These are phyloP conservation scores for Leccinum ambiguum DNA, from an alignment of 1,284 basidiomycete genomes.

Conservation along the genomic window DNA sequence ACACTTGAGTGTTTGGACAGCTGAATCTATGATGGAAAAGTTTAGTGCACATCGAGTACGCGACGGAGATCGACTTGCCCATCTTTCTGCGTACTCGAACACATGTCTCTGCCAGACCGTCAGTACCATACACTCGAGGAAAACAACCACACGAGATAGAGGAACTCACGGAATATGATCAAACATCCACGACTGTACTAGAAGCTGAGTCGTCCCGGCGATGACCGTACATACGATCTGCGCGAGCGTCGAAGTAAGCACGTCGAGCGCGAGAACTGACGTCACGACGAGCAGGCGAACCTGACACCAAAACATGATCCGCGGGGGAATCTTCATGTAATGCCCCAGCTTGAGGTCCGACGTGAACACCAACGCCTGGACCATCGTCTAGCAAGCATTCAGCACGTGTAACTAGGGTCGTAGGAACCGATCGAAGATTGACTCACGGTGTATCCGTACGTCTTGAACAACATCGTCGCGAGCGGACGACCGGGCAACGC, in stretches of 20 bases:
- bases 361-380: constrained; percentile 43
- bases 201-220: constrained; percentile 40
- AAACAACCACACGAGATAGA: neutral
- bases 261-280: neutral
- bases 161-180: constrained; percentile 27
- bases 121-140: neutral
- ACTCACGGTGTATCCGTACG: constrained; percentile 40
- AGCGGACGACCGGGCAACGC: constrained; percentile 40
- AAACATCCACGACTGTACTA: constrained; percentile 49
- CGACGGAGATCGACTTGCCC: constrained; percentile 21
- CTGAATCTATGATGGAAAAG: constrained; percentile 28
- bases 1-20: constrained; percentile 37
- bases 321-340: constrained; percentile 54
- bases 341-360: constrained; percentile 48
- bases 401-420: neutral
- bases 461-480: constrained; percentile 43
- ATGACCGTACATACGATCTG: constrained; percentile 42
- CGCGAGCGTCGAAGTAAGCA: neutral
- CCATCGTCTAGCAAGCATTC: constrained; percentile 25
- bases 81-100: constrained; percentile 32
- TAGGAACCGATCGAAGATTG: neutral
- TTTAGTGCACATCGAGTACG: neutral
- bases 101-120: constrained; percentile 30
- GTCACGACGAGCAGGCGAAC: constrained; percentile 9
- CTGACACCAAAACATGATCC: constrained; percentile 44